Base-by-base conservation (phyloP, 108 stramenopile species). In the Fragilaria crotonensis region DNA sequence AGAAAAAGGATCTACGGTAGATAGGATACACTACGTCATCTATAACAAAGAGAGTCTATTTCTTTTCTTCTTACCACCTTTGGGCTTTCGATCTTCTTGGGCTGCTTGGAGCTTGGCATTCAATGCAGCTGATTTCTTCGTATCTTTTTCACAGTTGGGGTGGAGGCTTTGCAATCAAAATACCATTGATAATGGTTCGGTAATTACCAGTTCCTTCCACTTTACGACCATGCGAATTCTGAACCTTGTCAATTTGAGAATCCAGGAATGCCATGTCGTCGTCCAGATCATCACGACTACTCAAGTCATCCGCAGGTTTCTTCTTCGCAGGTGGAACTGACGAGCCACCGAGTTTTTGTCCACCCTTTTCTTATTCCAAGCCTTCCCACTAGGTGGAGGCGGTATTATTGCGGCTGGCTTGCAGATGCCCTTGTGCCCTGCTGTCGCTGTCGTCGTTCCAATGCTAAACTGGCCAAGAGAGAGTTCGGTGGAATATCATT, bases 251-350 rank as follows among this genome's bases (percentile, higher is more conserved):
- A 50, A 92, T 88, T 62, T 88, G 84, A 19, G 78, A 70, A 70
- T 92, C 80, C 25, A 92, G 67, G 60, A 92, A 92, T 5, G 84
- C 90, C 83, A 92, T 86, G 62, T 92, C 90, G 14, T 41, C 36
- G 52, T 88, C 86, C 21, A 86, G 67, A 54, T 75, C 78, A 45
- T 87, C 82, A n/a, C n/a, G n/a, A n/a, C n/a, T n/a, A 18, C 60
- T 5, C 18, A 60, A 51, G 18, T 59, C 69, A 30, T 67, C 66
- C 48, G 53, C 30, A 54, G 50, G 3, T 57, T 62, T 25, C 46
- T 25, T 33, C 31, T 45, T 17, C 30, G 53, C 54, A 55, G 51
- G 47, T n/a, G n/a, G n/a, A n/a, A n/a, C n/a, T n/a, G n/a, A n/a
- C 14, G 11, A 7, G 47, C 76, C 76, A 2, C 82, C 78, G 1